phyloP scores from a whole-genome alignment of 1,139 yeast genomes.

The Scheffersomyces segobiensis region DNA sequence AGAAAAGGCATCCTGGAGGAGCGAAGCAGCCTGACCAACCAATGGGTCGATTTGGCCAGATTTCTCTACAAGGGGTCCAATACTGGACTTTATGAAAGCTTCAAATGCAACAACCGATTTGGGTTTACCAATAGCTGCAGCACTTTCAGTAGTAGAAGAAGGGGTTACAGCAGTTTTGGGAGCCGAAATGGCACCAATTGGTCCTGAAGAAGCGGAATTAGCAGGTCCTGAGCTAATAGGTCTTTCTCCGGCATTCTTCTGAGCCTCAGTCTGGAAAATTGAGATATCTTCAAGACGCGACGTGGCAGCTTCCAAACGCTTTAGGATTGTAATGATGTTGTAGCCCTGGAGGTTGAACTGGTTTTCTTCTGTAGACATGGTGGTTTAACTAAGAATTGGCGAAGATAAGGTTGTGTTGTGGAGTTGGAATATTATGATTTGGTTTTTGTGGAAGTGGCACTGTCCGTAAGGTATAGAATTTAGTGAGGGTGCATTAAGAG shows the following conservation, averaged over 20 bases:
- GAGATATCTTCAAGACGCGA: conserved; percentile 90
- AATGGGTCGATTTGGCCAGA: conserved; percentile 64
- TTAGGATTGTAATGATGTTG: conserved; percentile 77
- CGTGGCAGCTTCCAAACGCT: conserved; percentile 89
- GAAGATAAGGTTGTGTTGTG: neutral
- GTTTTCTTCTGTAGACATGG: conserved; percentile 45
- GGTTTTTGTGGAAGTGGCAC: neutral
- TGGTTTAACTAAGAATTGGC: conserved; percentile 1
- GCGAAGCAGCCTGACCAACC: conserved; percentile 60
- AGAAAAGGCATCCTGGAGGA: conserved; percentile 58
- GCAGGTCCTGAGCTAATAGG: conserved; percentile 10
- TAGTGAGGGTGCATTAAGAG: neutral
- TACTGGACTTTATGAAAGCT: conserved; percentile 48
- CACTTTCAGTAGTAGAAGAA: conserved; percentile 9
- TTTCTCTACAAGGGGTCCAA: conserved; percentile 59
- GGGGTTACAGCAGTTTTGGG: conserved; percentile 7
- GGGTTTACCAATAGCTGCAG: conserved; percentile 26
- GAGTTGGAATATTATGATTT: neutral
- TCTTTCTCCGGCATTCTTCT: conserved; percentile 11
- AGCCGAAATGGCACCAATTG: conserved; percentile 2
- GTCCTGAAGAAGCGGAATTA: conserved; percentile 12
- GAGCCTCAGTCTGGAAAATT: conserved; percentile 64
- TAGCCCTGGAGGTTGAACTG: conserved; percentile 73
- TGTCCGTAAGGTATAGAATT: neutral
- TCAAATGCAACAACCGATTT: conserved; percentile 56